phyloP scores from a whole-genome alignment of 2,329 filamentous ascomycete species.

The Trichoderma sp. region DNA sequence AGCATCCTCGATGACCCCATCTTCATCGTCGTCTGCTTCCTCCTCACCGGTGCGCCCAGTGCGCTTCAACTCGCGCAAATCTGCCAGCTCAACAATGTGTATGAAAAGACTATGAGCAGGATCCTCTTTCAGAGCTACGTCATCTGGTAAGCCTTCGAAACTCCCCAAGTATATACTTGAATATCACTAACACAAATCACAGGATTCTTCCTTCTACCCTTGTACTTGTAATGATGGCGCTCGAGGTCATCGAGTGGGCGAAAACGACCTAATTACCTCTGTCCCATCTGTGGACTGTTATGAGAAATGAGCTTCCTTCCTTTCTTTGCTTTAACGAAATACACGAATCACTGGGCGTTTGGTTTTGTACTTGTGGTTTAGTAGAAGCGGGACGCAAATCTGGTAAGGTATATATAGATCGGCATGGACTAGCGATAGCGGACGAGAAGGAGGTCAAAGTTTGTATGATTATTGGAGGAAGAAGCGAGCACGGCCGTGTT shows the following conservation, averaged over 20 bases:
- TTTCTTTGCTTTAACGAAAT: background rate
- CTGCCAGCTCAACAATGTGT: slow-evolving; percentile 96
- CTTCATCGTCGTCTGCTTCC: slow-evolving; percentile 96
- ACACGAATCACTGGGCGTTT: slow-evolving; percentile 9
- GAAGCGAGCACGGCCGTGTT: background rate
- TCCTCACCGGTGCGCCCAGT: slow-evolving; percentile 90
- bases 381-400: background rate
- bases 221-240: slow-evolving; percentile 82
- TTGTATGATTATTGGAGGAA: slow-evolving; percentile 17
- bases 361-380: background rate
- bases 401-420: slow-evolving; percentile 6
- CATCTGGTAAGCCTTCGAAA: slow-evolving; percentile 67
- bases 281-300: background rate
- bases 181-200: slow-evolving; percentile 36
- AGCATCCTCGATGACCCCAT: slow-evolving; percentile 97
- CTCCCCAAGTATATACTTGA: background rate
- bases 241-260: slow-evolving; percentile 93
- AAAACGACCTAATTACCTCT: slow-evolving; percentile 23
- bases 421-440: slow-evolving; percentile 14
- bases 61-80: slow-evolving; percentile 96
- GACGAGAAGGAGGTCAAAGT: background rate
- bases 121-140: slow-evolving; percentile 88
- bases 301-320: background rate
- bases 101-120: slow-evolving; percentile 90
- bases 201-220: slow-evolving; percentile 95